Evolutionary conservation across 495 filamentous ascomycete genomes (phyloP).

Genomic region (Chaetomium tenue): DNA sequence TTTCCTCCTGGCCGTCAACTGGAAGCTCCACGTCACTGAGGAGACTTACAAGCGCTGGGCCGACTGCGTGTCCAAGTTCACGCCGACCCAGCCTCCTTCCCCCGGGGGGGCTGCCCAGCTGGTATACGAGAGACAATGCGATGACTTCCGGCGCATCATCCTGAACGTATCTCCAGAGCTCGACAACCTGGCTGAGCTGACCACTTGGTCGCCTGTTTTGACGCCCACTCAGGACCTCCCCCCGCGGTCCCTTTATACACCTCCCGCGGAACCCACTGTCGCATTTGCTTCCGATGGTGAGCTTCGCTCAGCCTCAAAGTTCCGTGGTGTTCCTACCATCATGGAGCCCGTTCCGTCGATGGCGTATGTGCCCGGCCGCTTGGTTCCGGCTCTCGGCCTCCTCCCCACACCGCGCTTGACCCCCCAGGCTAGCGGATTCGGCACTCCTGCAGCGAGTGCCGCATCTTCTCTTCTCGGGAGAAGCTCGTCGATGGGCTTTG

Average conservation of each 20-base stretch:
- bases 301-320: conserved; percentile 46
- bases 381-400: conserved; percentile 57
- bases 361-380: conserved; percentile 52
- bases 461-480: conserved; percentile 52
- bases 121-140: conserved; percentile 47
- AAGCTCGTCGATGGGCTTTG: conserved; percentile 68
- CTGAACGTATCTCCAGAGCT: conserved; percentile 75
- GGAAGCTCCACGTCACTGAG: conserved; percentile 92
- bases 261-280: conserved; percentile 31
- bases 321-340: conserved; percentile 50
- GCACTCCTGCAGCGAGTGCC: conserved; percentile 90
- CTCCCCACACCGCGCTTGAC: conserved; percentile 79
- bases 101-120: conserved; percentile 47
- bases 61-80: conserved; percentile 83
- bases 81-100: conserved; percentile 64
- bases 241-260: conserved; percentile 36
- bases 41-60: conserved; percentile 87
- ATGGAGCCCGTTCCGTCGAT: conserved; percentile 60
- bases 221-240: conserved; percentile 35
- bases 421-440: conserved; percentile 68
- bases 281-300: conserved; percentile 42
- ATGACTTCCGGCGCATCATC: conserved; percentile 73
- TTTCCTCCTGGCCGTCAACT: conserved; percentile 84
- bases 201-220: conserved; percentile 33
- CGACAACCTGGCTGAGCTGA: conserved; percentile 57